Evolutionary conservation across 176 grass and related monocot species (phyloP).

Genomic region (Aegilops longissima): DNA sequence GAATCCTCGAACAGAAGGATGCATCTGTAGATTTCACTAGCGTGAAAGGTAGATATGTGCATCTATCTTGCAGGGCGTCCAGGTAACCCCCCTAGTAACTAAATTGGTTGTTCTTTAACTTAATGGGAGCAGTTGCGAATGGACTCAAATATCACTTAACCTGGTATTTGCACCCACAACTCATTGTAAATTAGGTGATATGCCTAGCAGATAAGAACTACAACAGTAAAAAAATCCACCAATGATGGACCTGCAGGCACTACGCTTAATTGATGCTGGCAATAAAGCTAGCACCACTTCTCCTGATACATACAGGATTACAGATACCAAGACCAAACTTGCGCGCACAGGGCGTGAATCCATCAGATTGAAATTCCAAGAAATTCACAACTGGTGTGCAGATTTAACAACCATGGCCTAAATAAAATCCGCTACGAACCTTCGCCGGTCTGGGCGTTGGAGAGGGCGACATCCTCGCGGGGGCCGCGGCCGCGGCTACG

Average conservation of each 20-base stretch:
- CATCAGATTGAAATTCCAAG: not conserved
- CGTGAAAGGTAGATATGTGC: not conserved
- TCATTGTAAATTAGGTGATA: not conserved
- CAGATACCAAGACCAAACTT: not conserved
- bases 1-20: not conserved
- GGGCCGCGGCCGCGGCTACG: conserved; percentile 38
- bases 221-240: too few species aligned
- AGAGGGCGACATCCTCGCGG: conserved; percentile 47
- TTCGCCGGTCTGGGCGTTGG: conserved; percentile 53
- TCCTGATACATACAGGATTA: not conserved
- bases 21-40: not conserved
- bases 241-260: not conserved
- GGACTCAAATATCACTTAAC: not conserved
- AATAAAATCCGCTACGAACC: conserved; percentile 34
- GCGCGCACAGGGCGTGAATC: not conserved
- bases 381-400: not conserved
- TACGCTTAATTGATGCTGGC: too few species aligned
- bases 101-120: not conserved
- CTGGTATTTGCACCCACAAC: not conserved
- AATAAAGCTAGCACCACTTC: not conserved
- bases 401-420: not conserved
- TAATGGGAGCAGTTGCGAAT: not conserved
- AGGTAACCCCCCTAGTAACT: not conserved
- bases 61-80: not conserved
- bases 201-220: not conserved